These are phyloP conservation scores for Didymella sp. DNA, from an alignment of 2,329 filamentous ascomycete species.

Conservation along the genomic window DNA sequence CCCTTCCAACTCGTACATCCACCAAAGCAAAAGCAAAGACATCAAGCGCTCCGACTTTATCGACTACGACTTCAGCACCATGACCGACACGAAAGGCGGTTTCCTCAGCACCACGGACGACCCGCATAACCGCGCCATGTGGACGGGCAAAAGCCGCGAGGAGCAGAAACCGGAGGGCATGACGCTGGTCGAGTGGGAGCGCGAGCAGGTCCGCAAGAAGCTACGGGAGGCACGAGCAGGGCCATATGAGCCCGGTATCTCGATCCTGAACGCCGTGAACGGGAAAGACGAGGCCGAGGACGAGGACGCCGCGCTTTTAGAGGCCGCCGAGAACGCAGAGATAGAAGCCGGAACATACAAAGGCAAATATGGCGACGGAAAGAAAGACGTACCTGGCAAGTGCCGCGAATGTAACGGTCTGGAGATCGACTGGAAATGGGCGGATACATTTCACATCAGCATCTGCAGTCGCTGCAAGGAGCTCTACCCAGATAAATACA, in stretches of 20 bases:
- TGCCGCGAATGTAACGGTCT: conserved; percentile 83
- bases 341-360: conserved; percentile 40
- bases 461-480: conserved; percentile 90
- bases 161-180: conserved; percentile 82
- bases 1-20: conserved; percentile 61
- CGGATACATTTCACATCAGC: conserved; percentile 77
- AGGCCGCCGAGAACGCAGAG: conserved; percentile 53
- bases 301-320: conserved; percentile 35
- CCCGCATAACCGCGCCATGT: conserved; percentile 80
- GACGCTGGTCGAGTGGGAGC: conserved; percentile 91
- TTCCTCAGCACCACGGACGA: conserved; percentile 93
- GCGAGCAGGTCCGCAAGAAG: conserved; percentile 75
- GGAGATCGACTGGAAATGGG: conserved; percentile 96
- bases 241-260: conserved; percentile 89
- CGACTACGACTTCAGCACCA: conserved; percentile 97
- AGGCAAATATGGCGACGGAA: conserved; percentile 45
- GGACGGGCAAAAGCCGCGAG: conserved; percentile 49
- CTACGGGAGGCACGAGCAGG: conserved; percentile 77
- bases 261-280: conserved; percentile 65
- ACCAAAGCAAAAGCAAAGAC: conserved; percentile 72
- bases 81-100: conserved; percentile 97
- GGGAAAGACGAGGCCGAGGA: conserved; percentile 39
- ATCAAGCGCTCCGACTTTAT: conserved; percentile 82
- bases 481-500: conserved; percentile 89
- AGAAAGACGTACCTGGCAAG: conserved; percentile 64